Base-by-base conservation (phyloP, 192 early-diverging fungal species). In the Backusella liffmaniae region DNA sequence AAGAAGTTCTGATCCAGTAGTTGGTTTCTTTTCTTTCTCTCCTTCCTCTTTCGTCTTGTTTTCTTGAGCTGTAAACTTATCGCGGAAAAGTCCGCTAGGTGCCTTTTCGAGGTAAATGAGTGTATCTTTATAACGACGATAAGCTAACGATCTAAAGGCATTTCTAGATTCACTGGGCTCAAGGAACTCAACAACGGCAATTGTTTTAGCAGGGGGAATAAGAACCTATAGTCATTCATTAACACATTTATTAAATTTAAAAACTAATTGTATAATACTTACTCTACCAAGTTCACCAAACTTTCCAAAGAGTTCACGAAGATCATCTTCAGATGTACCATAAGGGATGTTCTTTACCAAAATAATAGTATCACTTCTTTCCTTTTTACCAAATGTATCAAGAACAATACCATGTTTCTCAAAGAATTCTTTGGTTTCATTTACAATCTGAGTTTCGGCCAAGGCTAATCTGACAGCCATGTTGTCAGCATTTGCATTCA, bases 401-500 rank as follows among this genome's bases (percentile, higher is more conserved):
- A 99, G 84, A 21, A 85, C 80, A 41, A 99, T 92, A 12, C 95
- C 96, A 59, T 96, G 90, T 39, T 93, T 87, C 78, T 94, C 92
- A 69, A 99, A 89, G 76, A 91, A 98, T 65, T 90, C 82, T 80
- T 99, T 99, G 16, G 98, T 98, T 77, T 99, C 97, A 77, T 89
- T 89, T 75, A 98, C 90, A 67, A 99, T 91, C 76, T 98, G 93
- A 0, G 98, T 98, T 86, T 99, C 98, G n/a, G 98, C 98, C 41
- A 99, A 87, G 1, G 98, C 97, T 72, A 99, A 86, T 29, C 96
- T 88, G 4, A 98, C 97, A 13, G 97, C 96, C 84, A 96, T 91
- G 78, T 94, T 93, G 62, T 98, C 95, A 15, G 87, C 84, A 36
- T 96, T 92, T 8, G 94, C 89, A 76, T 94, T 92, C 67, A 99